phyloP scores from a whole-genome alignment of 805 yeast species.

The Candida khao-thaluensis region DNA sequence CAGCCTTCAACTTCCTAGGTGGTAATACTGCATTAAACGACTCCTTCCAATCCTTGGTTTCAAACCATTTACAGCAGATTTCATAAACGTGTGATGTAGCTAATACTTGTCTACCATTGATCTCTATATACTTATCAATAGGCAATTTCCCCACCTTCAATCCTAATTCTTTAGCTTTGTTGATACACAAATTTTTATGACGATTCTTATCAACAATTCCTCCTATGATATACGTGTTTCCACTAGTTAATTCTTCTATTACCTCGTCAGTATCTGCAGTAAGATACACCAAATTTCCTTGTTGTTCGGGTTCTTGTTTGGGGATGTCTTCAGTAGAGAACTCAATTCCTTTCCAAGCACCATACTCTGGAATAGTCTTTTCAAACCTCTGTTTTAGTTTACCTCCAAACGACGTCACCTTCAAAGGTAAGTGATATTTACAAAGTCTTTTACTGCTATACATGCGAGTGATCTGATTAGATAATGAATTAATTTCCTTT shows the following conservation, averaged over 20 bases:
- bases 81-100: conserved; percentile 97
- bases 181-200: conserved; percentile 72
- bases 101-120: conserved; percentile 83
- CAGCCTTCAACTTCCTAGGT: conserved; percentile 61
- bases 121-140: conserved; percentile 75
- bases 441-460: conserved; percentile 76
- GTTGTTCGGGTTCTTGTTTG: conserved; percentile 8
- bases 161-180: conserved; percentile 75
- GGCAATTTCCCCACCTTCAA: conserved; percentile 78
- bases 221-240: conserved; percentile 81
- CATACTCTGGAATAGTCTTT: conserved; percentile 53
- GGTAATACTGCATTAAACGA: conserved; percentile 91
- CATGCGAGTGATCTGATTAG: conserved; percentile 77
- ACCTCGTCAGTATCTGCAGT: conserved; percentile 85
- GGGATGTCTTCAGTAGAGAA: conserved; percentile 33
- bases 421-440: conserved; percentile 53
- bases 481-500: conserved; percentile 64
- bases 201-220: conserved; percentile 97
- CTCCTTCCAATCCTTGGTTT: conserved; percentile 73
- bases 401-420: conserved; percentile 60
- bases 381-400: conserved; percentile 69
- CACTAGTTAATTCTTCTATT: conserved; percentile 61
- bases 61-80: conserved; percentile 76
- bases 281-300: conserved; percentile 52
- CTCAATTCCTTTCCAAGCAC: conserved; percentile 65